A percentile compares a stretch with the other conserved stretches of the same genome.
These are phyloP conservation scores for Moesziomyces antarcticus DNA, from an alignment of 1,284 basidiomycete species.

Conservation along the genomic window DNA sequence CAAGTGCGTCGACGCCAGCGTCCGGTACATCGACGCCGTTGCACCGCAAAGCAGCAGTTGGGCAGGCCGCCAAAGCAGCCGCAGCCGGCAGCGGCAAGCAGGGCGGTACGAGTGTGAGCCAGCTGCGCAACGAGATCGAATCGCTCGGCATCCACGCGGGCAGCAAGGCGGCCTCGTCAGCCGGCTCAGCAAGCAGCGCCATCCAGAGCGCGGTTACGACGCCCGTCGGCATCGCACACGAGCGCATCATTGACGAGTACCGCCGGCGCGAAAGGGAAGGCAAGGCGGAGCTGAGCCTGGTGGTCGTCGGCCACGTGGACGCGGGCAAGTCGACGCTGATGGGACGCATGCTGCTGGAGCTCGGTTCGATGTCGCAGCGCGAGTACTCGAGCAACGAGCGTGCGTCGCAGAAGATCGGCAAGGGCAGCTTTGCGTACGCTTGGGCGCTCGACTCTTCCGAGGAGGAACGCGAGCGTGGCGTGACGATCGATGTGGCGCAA, in stretches of 20 bases:
- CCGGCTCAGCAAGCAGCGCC: slow-evolving; percentile 65
- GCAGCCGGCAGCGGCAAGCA: slow-evolving; percentile 41
- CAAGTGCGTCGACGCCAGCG: slow-evolving; percentile 28
- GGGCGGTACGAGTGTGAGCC: slow-evolving; percentile 68
- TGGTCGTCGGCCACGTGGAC: slow-evolving; percentile 98
- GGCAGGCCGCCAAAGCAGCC: slow-evolving; percentile 52
- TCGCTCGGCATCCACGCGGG: slow-evolving; percentile 47
- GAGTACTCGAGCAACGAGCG: slow-evolving; percentile 85
- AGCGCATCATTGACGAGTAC: slow-evolving; percentile 87
- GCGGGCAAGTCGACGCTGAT: slow-evolving; percentile 98
- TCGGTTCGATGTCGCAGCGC: slow-evolving; percentile 87
- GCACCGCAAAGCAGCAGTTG: slow-evolving; percentile 38
- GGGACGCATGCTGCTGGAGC: slow-evolving; percentile 91
- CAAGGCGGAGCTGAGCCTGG: slow-evolving; percentile 82
- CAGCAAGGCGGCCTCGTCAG: slow-evolving; percentile 44
- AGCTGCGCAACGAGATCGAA: slow-evolving; percentile 57
- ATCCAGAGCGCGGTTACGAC: slow-evolving; percentile 67
- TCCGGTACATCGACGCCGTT: slow-evolving; percentile 50
- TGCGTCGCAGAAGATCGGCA: slow-evolving; percentile 89
- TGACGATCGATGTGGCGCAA: slow-evolving; percentile 96
- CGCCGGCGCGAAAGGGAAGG: slow-evolving; percentile 73
- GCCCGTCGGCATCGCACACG: slow-evolving; percentile 78
- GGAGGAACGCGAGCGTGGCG: slow-evolving; percentile 92
- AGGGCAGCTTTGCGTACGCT: slow-evolving; percentile 95
- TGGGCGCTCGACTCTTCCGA: slow-evolving; percentile 94